Evolutionary conservation across 2,329 filamentous ascomycete genomes (phyloP), one percentile per base, ranked within the genome.

Genomic region (Fusarium bactridioides): DNA sequence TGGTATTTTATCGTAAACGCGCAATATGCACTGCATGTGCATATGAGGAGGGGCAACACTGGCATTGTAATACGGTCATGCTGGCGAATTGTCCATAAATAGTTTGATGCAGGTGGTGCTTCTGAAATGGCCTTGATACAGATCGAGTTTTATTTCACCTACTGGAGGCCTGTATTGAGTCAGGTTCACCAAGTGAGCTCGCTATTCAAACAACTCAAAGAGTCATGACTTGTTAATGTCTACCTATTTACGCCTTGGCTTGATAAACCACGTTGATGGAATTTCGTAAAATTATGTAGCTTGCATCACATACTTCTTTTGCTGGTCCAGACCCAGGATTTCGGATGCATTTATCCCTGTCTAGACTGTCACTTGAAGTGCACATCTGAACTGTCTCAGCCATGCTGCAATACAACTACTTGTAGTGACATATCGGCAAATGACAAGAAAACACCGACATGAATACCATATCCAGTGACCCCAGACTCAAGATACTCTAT

Each of bases 1-100:
- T 15, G 54, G 7, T 31, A 25, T 48, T 48, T 61, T 44, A 48
- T 69, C 58, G 64, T 43, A 38, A 45, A 66, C 29, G 40, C 40
- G 47, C 47, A 53, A 40, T 38, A 15, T 48, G 29, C 55, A n/a
- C 55, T 27, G 55, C 55, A 57, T 27, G 23, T 47, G 54, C 50
- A 56, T 37, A 54, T 43, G 45, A 27, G 19, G 21, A 57, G 50
- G 33, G 37, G 50, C 19, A 54, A 18, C 50, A 38, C 50, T 54
- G 38, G 45, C 25, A 35, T 51, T 59, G 56, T 16, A 38, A 21
- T n/a, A 37, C 23, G 55, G 29, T 33, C 40, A 57, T 57, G 40
- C 40, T 35, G 31, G 43, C 15, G 10, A 16, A 23, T 9, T 25
- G 23, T 25, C 40, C 40, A 57, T 48, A 55, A 57, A 50, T 48